Base-by-base conservation (phyloP, 495 filamentous ascomycete species). In the Hypoxylon lienhwacheense region DNA sequence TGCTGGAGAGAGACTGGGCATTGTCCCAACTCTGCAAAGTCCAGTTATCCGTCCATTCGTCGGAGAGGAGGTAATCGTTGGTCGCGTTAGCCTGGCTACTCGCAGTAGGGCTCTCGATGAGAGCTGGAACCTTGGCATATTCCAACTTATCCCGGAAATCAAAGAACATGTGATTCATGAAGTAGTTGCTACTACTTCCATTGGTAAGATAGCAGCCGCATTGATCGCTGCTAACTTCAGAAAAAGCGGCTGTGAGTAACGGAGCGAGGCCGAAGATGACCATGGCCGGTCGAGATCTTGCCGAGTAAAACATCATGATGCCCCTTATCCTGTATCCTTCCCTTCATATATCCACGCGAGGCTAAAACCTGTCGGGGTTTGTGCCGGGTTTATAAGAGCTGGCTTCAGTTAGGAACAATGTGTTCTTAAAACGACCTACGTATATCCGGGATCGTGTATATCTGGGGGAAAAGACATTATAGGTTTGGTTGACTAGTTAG, bases 141-240 rank as follows among this genome's bases (percentile, higher is more conserved):
- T 71, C 61, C 11, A 66, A 51, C 24, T 77, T 68, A 25, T 74
- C 73, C 29, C 85, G 81, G 64, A 84, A 90, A 70, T 90, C 86
- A 71, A 78, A 85, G 66, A 88, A 82, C 26, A 76, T 76, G 71
- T 88, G 82, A 59, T 81, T 72, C 15, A 73, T 75, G 65, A 86
- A 88, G 70, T 81, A 86, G 6, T 74, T 71, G 11, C 66, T 33
- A 26, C 70, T 68, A 25, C 67, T 70, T 15, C 69, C 76, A 45
- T 80, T 78, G 42, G 72, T 76, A 24, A 73, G 47, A 52, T 70
- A 81, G 53, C 78, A 81, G 54, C 67, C 63, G 58, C 78, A 81
- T 57, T 55, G 50, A 4, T 49, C 34, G 19, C 41, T 42, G 44
- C 32, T 49, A n/a, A 65, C 52, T 39, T 63, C 47, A 11, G 47